phyloP scores from a whole-genome alignment of 139 green algal species.

The Tetradesmus lagerheimii region DNA sequence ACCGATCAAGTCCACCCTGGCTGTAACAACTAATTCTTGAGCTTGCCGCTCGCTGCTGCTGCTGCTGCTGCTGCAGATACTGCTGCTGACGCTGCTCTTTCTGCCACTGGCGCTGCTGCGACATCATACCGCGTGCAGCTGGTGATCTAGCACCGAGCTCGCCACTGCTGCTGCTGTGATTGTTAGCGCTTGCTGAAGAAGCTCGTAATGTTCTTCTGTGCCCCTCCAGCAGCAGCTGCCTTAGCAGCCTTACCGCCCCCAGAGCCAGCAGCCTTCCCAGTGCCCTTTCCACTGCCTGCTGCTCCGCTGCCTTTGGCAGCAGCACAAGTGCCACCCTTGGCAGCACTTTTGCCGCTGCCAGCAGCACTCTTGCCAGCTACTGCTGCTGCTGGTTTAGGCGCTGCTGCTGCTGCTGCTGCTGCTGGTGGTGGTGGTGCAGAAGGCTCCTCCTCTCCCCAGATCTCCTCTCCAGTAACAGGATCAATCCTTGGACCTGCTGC shows the following conservation, averaged over 20 bases:
- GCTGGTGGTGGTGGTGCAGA: not conserved
- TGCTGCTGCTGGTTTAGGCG: not conserved
- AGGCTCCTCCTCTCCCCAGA: slow-evolving; percentile 44
- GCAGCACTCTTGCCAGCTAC: not conserved
- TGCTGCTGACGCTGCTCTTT: too few species aligned
- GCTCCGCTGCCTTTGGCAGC: not conserved
- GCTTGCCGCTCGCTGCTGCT: too few species aligned
- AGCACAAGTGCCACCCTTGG: not conserved
- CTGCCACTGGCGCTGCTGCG: too few species aligned
- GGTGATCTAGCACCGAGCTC: too few species aligned
- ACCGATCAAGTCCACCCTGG: too few species aligned
- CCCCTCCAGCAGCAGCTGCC: not conserved
- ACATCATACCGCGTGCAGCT: too few species aligned
- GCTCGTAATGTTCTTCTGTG: slow-evolving; percentile 34
- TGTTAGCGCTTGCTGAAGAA: slow-evolving; percentile 32
- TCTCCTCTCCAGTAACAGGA: slow-evolving; percentile 46
- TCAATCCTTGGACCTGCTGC: slow-evolving; percentile 31
- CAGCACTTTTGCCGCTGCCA: not conserved
- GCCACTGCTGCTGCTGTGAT: not conserved
- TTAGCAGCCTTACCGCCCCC: not conserved
- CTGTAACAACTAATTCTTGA: too few species aligned
- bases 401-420: not conserved
- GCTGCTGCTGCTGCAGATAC: too few species aligned
- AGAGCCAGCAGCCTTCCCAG: not conserved
- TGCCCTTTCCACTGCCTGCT: slow-evolving; percentile 3